Conservation (phyloP, 768 basidiomycete genomes). For the Psilocybe subaeruginosa region DNA sequence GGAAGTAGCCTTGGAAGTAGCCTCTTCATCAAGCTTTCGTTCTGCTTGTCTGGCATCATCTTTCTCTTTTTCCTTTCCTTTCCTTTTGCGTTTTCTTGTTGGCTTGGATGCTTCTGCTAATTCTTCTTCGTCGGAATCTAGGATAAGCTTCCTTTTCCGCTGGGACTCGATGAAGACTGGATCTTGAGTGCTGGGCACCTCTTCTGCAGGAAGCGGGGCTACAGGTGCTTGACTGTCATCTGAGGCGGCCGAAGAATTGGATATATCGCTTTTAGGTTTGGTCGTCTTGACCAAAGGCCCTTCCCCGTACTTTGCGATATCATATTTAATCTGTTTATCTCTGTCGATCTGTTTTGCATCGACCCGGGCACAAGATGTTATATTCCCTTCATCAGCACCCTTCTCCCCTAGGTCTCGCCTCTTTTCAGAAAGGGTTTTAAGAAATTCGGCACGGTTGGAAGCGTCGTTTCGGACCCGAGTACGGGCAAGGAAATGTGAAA, state of each 20-base stretch:
- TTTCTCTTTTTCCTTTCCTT: constrained; percentile 7
- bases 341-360: constrained; percentile 74
- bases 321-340: constrained; percentile 83
- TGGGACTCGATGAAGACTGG: background rate
- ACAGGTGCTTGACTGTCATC: background rate
- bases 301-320: constrained; percentile 84
- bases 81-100: background rate
- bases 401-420: constrained; percentile 40
- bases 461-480: constrained; percentile 74
- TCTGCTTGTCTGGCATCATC: background rate
- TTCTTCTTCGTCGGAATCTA: constrained; percentile 5
- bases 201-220: background rate
- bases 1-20: constrained; percentile 32
- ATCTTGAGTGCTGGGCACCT: background rate
- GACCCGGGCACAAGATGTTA: constrained; percentile 69
- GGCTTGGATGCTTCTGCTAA: background rate
- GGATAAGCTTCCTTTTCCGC: constrained; percentile 7
- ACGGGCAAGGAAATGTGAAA: constrained; percentile 71
- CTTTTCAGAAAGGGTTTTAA: constrained; percentile 61
- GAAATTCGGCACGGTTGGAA: constrained; percentile 79
- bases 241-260: background rate
- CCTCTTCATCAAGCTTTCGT: constrained; percentile 10
- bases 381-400: constrained; percentile 12
- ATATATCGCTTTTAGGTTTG: constrained; percentile 2
- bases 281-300: constrained; percentile 69